phyloP scores from a whole-genome alignment of 78 protist genomes.

The Dictyostelium citrinum region DNA sequence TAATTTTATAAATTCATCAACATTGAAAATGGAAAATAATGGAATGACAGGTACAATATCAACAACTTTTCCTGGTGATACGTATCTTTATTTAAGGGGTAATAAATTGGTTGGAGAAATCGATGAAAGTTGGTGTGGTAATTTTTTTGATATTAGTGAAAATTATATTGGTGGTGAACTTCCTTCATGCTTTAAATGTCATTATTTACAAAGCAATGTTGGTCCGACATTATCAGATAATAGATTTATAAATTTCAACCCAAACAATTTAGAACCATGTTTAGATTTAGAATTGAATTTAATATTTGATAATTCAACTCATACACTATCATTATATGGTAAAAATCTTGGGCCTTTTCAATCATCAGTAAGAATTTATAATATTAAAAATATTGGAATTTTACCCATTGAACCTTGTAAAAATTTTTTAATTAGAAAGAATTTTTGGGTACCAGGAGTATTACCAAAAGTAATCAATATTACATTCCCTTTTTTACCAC shows the following conservation, averaged over 20 bases:
- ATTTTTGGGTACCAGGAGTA: background rate
- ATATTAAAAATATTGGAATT: background rate
- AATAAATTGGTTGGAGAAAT: background rate
- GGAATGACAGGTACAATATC: background rate
- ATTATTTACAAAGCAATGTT: background rate
- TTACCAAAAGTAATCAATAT: background rate
- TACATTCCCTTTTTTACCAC: background rate
- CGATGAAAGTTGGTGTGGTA: background rate
- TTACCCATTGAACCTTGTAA: background rate
- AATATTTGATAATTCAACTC: background rate
- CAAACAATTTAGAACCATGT: background rate
- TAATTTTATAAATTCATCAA: background rate
- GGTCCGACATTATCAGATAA: background rate
- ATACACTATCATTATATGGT: background rate
- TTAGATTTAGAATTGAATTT: background rate
- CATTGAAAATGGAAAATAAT: background rate
- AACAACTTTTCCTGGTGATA: background rate
- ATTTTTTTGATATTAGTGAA: background rate
- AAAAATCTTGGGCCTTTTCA: background rate
- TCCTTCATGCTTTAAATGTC: background rate
- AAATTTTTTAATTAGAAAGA: background rate
- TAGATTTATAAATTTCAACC: background rate
- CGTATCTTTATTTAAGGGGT: background rate
- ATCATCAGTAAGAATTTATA: background rate
- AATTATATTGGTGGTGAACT: background rate